These are phyloP conservation scores for Paramecium octaurelia DNA, from an alignment of 73 alveolate species.

Conservation along the genomic window DNA sequence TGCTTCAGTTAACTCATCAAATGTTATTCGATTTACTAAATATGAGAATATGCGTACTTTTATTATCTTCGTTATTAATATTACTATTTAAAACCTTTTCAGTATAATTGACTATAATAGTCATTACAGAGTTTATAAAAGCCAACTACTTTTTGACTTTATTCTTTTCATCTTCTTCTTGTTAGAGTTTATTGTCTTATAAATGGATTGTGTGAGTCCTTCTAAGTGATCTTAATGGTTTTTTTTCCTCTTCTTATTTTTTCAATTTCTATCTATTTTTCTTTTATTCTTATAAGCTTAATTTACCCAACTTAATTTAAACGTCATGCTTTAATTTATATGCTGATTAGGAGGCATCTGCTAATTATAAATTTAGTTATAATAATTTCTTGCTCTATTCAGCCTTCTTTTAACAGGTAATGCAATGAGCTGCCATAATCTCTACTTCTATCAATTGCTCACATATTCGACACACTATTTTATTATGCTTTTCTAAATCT, in stretches of 20 bases:
- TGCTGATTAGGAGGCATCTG: not conserved
- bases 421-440: constrained; percentile 31
- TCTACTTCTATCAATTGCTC: constrained; percentile 35
- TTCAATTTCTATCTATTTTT: not conserved
- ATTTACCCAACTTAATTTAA: not conserved
- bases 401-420: not conserved
- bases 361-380: constrained; percentile 11
- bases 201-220: constrained; percentile 26
- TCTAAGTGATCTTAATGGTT: constrained; percentile 4
- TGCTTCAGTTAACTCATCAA: constrained; percentile 1
- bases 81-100: constrained; percentile 19
- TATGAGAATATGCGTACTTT: not conserved
- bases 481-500: not conserved
- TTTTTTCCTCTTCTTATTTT: constrained; percentile 16
- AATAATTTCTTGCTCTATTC: constrained; percentile 22
- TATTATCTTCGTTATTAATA: constrained; percentile 15
- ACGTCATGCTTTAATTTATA: constrained; percentile 4
- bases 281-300: not conserved
- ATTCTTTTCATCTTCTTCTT: not conserved
- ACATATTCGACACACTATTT: constrained; percentile 29
- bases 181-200: not conserved
- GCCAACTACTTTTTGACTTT: constrained; percentile 1
- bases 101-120: not conserved
- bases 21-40: not conserved
- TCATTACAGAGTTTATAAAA: not conserved